Evolutionary conservation across 148 eudicot genomes (phyloP), one percentile per base, ranked within the genome.

Genomic region (Nepenthes mirabilis): DNA sequence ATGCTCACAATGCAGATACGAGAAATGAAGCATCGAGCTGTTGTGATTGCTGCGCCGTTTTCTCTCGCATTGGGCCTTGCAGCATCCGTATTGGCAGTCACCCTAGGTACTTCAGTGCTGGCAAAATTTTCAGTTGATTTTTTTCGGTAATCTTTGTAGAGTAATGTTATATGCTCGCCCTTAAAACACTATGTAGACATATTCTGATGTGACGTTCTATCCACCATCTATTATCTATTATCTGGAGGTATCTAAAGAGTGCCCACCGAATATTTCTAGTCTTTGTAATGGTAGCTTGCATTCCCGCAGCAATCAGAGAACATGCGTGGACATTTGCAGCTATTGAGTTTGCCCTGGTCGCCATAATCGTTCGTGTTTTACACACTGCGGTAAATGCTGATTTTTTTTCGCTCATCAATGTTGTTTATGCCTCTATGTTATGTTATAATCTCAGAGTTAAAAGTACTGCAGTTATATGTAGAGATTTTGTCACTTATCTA

Each of bases 261-360:
- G 23, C 23, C 23, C 23, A 0, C 23, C 23, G 23, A 23, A 23
- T 23, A 23, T 23, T 23, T 23, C 23, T 23, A 14, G 54, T 2
- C 32, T 49, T 45, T 60, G 11, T 50, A 11, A 47, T 53, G 52
- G 49, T 68, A 35, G 9, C 54, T 66, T 72, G 56, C 54, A 60
- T 74, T 58, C 33, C 53, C 82, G 79, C 94, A 91, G 97, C 96
- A 45, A 85, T 85, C 55, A 85, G 60, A 70, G 94, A 91, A 73
- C 83, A 85, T 66, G 72, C 82, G 63, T 91, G 97, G 97, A 80
- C 88, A 5, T 88, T 74, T 66, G 97, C 97, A 13, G 96, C 96
- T 68, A 77, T 91, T 56, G 94, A 91, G 71, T 88, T 91, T 71
- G 90, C 81, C 10, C 81, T 88, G 59, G 82, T 83, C 43, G 93